Conservation (phyloP, 2,329 filamentous ascomycete species). For the Hirsutella rhossiliensis region DNA sequence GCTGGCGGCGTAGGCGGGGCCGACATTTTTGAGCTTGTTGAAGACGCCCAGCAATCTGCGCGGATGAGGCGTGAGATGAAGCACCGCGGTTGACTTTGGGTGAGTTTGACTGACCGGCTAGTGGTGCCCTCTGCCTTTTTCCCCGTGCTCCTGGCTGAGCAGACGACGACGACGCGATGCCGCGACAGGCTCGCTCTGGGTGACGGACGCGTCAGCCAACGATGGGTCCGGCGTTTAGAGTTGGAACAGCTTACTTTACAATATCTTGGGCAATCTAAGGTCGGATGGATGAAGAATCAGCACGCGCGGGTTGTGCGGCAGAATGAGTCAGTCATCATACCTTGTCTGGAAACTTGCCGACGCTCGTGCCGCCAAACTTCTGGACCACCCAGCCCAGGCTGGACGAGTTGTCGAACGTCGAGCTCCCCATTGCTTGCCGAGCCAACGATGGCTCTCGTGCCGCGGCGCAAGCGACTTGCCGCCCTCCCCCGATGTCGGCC, state of each 20-base stretch:
- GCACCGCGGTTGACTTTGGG: background rate
- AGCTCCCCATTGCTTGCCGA: conserved; percentile 16
- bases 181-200: conserved; percentile 38
- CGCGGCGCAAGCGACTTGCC: too few species aligned
- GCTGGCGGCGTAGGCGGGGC: conserved; percentile 31
- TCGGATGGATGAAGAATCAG: background rate
- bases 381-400: conserved; percentile 68
- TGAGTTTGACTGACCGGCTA: conserved; percentile 58
- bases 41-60: conserved; percentile 47
- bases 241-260: conserved; percentile 21
- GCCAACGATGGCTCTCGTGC: too few species aligned
- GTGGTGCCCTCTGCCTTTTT: conserved; percentile 94
- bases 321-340: conserved; percentile 20
- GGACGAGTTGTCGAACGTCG: conserved; percentile 21
- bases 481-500: too few species aligned
- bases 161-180: conserved; percentile 81
- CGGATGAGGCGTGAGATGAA: background rate
- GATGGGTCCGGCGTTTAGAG: background rate
- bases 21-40: conserved; percentile 41
- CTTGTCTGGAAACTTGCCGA: conserved; percentile 82
- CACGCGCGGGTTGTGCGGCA: background rate
- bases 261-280: conserved; percentile 29
- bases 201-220: background rate
- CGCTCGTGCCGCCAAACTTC: conserved; percentile 91
- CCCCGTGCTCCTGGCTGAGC: conserved; percentile 86